These are phyloP conservation scores for Hibiscus syriacus DNA, from an alignment of 345 rosid genomes.

Conservation along the genomic window DNA sequence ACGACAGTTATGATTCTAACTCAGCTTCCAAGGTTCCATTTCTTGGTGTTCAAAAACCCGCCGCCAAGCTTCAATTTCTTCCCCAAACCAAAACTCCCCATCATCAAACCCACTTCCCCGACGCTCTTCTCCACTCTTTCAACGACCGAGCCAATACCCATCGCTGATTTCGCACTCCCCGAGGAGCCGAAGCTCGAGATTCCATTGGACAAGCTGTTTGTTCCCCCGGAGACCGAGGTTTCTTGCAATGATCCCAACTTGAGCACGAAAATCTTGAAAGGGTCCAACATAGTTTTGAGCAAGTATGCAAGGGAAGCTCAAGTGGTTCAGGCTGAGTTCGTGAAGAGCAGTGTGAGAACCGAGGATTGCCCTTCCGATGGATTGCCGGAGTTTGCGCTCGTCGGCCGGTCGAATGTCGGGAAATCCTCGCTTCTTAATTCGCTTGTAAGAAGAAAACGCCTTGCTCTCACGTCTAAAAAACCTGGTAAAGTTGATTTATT, in stretches of 20 bases:
- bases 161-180: conserved; percentile 20
- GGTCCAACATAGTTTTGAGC: conserved; percentile 86
- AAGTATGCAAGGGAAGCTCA: conserved; percentile 82
- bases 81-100: conserved; percentile 23
- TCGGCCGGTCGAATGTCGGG: conserved; percentile 94
- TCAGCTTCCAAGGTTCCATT: conserved; percentile 43
- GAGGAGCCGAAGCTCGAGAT: conserved; percentile 31
- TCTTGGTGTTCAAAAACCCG: conserved; percentile 26
- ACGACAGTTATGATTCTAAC: conserved; percentile 23
- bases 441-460: conserved; percentile 80
- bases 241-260: conserved; percentile 28
- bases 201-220: conserved; percentile 61
- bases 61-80: conserved; percentile 21
- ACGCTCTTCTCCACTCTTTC: conserved; percentile 28
- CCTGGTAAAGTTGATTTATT: conserved; percentile 46
- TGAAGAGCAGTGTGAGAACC: conserved; percentile 78
- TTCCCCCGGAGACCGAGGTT: conserved; percentile 79
- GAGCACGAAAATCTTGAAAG: conserved; percentile 61
- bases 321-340: conserved; percentile 71
- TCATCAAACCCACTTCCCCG: conserved; percentile 9
- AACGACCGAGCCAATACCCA: conserved; percentile 45
- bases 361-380: conserved; percentile 89
- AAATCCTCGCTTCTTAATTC: conserved; percentile 95
- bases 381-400: conserved; percentile 88
- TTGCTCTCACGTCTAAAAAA: conserved; percentile 94